Conservation (phyloP, 768 basidiomycete genomes). For the Termitomyces sp. region DNA sequence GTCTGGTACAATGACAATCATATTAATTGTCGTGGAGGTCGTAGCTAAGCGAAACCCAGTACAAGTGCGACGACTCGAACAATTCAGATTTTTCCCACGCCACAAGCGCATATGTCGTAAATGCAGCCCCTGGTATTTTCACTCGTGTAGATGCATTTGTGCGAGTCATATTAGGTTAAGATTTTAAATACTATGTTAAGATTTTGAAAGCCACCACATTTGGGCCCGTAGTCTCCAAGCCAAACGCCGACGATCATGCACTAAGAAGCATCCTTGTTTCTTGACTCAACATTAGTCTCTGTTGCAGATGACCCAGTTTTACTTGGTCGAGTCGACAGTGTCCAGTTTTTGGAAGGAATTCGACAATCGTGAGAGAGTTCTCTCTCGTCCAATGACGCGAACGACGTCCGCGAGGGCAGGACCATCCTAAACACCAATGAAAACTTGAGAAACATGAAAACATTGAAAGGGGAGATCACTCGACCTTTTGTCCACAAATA, state of each 20-base stretch:
- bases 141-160: background rate
- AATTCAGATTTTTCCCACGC: background rate
- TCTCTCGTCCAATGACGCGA: constrained; percentile 37
- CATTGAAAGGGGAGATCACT: constrained; percentile 13
- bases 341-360: background rate
- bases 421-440: constrained; percentile 36
- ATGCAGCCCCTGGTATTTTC: too few relatives aligned
- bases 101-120: background rate
- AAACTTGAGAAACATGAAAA: background rate
- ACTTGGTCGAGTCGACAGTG: background rate
- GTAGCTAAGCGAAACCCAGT: background rate
- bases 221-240: background rate
- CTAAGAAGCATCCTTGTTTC: background rate
- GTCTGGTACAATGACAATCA: background rate
- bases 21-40: background rate
- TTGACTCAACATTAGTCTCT: background rate
- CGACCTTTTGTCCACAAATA: constrained; percentile 79
- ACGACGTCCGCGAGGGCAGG: constrained; percentile 45
- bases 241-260: background rate
- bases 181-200: background rate
- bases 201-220: background rate
- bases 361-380: constrained; percentile 36
- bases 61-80: background rate
- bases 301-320: background rate
- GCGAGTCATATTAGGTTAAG: background rate